phyloP scores from a whole-genome alignment of 2,329 filamentous ascomycete genomes.

The Monosporascus ibericus region DNA sequence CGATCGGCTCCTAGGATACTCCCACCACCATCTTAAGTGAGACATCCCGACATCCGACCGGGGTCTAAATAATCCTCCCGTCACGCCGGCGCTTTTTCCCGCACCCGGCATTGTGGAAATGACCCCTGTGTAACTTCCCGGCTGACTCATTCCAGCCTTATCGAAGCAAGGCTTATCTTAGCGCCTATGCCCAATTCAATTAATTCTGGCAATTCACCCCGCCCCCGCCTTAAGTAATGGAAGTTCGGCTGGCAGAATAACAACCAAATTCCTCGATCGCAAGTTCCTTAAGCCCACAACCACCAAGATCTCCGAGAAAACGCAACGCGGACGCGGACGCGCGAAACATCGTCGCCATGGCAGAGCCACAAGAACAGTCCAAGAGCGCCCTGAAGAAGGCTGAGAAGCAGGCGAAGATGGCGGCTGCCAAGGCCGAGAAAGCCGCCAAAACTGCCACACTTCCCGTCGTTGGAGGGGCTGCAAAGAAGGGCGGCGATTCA shows the following conservation, averaged over 20 bases:
- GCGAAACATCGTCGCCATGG: neutral
- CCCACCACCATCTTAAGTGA: too few relatives aligned
- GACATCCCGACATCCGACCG: too few relatives aligned
- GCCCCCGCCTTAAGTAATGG: neutral
- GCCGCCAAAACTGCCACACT: constrained; percentile 50
- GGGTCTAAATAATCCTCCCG: too few relatives aligned
- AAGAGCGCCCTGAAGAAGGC: constrained; percentile 63
- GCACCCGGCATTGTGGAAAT: too few relatives aligned
- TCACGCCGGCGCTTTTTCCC: too few relatives aligned
- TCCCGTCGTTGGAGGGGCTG: constrained; percentile 42
- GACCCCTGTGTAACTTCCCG: too few relatives aligned
- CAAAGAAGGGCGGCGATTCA: constrained; percentile 40
- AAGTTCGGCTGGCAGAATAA: neutral
- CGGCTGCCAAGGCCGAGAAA: constrained; percentile 57
- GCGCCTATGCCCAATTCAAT: neutral
- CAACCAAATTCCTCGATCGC: neutral
- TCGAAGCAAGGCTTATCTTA: neutral
- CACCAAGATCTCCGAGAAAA: constrained; percentile 19
- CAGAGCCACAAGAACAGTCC: constrained; percentile 34
- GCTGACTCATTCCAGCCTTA: too few relatives aligned
- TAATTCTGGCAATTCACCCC: neutral
- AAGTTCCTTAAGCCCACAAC: neutral
- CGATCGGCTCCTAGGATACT: too few relatives aligned
- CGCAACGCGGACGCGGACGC: neutral
- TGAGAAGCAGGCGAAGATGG: constrained; percentile 57